Percentiles rank a stretch among this genome's conserved stretches.
phyloP scores from a whole-genome alignment of 495 filamentous ascomycete species.

The Penicillium flavigenum region DNA sequence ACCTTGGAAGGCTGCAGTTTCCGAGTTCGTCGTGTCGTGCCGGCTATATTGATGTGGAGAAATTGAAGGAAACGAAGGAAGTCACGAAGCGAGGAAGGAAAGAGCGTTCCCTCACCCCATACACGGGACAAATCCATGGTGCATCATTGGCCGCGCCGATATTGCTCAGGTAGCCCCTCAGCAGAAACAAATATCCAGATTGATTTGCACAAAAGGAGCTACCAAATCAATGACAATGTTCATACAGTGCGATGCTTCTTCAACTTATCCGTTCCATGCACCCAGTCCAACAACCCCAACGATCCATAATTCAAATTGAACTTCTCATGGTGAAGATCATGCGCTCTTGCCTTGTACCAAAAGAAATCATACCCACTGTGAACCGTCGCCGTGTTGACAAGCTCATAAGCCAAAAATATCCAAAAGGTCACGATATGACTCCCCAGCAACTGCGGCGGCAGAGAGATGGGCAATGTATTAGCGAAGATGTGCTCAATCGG shows the following conservation, averaged over 20 bases:
- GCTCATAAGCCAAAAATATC: constrained; percentile 44
- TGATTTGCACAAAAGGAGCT: neutral
- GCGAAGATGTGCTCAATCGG: constrained; percentile 57
- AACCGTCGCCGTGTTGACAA: constrained; percentile 51
- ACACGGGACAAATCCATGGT: too few species aligned
- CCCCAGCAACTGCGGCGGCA: constrained; percentile 49
- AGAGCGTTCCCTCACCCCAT: too few species aligned
- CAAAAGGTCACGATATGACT: constrained; percentile 54
- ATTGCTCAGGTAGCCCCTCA: too few species aligned
- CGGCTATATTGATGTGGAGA: too few species aligned
- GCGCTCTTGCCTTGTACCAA: constrained; percentile 41
- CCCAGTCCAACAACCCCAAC: constrained; percentile 37
- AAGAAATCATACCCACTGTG: constrained; percentile 59
- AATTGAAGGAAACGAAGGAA: too few species aligned
- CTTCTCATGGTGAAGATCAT: constrained; percentile 54
- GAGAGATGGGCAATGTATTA: constrained; percentile 52
- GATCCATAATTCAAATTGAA: constrained; percentile 41
- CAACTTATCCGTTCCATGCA: constrained; percentile 38
- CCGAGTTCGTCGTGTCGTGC: too few species aligned
- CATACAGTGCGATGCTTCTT: constrained; percentile 25
- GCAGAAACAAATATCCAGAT: too few species aligned
- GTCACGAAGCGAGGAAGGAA: too few species aligned
- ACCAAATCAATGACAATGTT: neutral
- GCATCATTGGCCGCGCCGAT: too few species aligned
- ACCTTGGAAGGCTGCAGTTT: too few species aligned